A percentile compares a stretch with the other conserved stretches of the same genome.
phyloP scores from a whole-genome alignment of 2,329 filamentous ascomycete species.

The Pestalotiopsis sp. region DNA sequence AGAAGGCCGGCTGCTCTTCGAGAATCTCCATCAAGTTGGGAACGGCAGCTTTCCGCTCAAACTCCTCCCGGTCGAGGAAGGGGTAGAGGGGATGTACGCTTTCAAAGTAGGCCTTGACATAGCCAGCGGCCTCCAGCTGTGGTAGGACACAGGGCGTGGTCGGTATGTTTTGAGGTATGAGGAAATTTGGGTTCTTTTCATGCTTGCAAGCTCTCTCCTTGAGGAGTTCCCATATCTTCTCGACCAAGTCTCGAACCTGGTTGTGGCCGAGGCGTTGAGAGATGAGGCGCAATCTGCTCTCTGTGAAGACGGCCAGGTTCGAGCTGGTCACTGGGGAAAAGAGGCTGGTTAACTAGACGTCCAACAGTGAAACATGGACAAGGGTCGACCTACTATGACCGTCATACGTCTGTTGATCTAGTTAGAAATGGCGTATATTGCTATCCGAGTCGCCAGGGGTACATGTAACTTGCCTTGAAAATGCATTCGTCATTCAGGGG shows the following conservation, averaged over 20 bases:
- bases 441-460: background rate
- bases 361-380: background rate
- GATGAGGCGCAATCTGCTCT: constrained; percentile 9
- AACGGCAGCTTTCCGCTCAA: background rate
- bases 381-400: background rate
- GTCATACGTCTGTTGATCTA: background rate
- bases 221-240: background rate
- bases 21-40: background rate
- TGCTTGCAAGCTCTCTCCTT: background rate
- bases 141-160: background rate
- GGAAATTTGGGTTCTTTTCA: background rate
- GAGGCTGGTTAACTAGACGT: background rate
- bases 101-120: constrained; percentile 8
- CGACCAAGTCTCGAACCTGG: constrained; percentile 6
- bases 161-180: background rate
- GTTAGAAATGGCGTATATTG: background rate
- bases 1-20: constrained; percentile 3
- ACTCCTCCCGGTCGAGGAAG: background rate
- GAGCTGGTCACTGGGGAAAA: constrained; percentile 2
- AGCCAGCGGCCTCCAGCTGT: background rate
- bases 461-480: background rate
- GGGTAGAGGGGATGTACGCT: constrained; percentile 6
- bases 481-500: constrained; percentile 4
- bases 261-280: constrained; percentile 11
- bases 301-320: constrained; percentile 6